Evolutionary conservation across 75 land plant species (phyloP).

Genomic region (Adiantum capillusveneris): DNA sequence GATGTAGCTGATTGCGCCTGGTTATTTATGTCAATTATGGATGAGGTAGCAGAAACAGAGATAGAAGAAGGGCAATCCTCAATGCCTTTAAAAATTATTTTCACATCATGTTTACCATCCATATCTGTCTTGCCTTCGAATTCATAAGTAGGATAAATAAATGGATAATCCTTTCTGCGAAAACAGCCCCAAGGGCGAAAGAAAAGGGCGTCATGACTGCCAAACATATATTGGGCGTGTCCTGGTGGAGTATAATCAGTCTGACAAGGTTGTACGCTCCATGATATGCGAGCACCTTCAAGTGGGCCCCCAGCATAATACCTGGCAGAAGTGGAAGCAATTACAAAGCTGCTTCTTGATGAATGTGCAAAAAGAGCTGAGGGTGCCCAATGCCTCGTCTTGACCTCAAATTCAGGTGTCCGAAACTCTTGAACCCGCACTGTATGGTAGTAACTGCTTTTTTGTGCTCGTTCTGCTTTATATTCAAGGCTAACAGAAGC

Average conservation of each 20-base stretch:
- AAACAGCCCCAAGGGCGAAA: neutral
- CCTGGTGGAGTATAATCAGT: neutral
- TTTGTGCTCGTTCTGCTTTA: neutral
- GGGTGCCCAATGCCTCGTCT: neutral
- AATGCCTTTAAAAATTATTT: neutral
- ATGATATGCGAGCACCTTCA: neutral
- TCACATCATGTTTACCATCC: conserved; percentile 2
- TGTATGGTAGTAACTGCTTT: neutral
- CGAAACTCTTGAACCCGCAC: neutral
- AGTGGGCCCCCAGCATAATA: conserved; percentile 3
- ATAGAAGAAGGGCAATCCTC: neutral
- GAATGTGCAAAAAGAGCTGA: neutral
- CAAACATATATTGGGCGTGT: neutral
- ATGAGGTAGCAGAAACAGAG: neutral
- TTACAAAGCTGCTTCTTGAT: neutral
- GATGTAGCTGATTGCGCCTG: neutral
- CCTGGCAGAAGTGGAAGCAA: conserved; percentile 2
- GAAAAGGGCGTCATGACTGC: neutral
- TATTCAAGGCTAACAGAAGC: neutral
- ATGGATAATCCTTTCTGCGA: neutral
- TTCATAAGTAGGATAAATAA: neutral
- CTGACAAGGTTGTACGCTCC: neutral
- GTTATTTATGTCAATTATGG: neutral
- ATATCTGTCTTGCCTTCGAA: neutral
- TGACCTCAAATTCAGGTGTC: conserved; percentile 1